Base-by-base conservation (phyloP, 805 yeast genomes). In the Komagataella ulmi region DNA sequence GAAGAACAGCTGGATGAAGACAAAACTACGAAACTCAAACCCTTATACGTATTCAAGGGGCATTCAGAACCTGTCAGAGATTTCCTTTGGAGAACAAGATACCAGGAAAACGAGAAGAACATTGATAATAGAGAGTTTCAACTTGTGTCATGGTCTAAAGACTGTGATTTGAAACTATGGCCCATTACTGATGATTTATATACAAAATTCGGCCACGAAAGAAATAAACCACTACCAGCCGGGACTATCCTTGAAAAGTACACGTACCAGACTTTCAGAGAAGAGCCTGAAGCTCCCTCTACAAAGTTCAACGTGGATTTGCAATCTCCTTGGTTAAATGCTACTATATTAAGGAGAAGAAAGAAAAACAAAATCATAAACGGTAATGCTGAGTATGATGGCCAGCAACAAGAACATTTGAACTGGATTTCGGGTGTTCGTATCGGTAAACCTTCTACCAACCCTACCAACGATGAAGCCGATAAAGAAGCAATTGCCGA, bases 381-480 rank as follows among this genome's bases (percentile, higher is more conserved):
- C 44, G 67, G 56, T 55, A 66, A 54, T 59, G 64, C 53, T 65
- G 71, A 49, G 66, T 64, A 58, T 47, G 69, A 49, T 54, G 73
- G 54, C 62, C 74, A 48, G 60, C 77, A 52, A 52, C 73, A 61
- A 60, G 81, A 83, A 57, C 95, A 88, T 61, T 68, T 91, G 54
- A 82, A 85, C 56, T 91, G 98, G 98, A 81, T 95, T 44, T 83
- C 97, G 0, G 97, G 98, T 50, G 95, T 91, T 6, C 73, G 89
- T 53, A 79, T 91, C 56, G 88, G 88, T 1, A 69, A 72, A 46
- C 63, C 78, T 7, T 77, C 76, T 3, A 67, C 69, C 52, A 59
- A 63, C 7, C 54, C 63, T 62, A 66, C 59, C 48, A 62, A 60
- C 57, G 65, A 61, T 47, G 69, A 73, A 0, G 12, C 40, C 40